phyloP scores from a whole-genome alignment of 2,329 filamentous ascomycete species.

The Colletotrichum sojae region DNA sequence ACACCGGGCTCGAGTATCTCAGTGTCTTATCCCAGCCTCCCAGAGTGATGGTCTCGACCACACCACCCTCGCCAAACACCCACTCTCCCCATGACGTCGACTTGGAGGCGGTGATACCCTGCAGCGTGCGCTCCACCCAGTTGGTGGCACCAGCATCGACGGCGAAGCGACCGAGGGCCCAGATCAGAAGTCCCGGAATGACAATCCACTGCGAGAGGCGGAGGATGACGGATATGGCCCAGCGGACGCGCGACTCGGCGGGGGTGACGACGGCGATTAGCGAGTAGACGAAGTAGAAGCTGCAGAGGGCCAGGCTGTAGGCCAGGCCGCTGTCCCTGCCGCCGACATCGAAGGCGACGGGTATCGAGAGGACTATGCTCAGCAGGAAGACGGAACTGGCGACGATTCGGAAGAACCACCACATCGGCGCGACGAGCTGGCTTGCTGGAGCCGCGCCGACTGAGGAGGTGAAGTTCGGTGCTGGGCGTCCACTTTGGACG shows the following conservation, averaged over 20 bases:
- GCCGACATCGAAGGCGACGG: conserved; percentile 97
- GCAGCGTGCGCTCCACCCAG: conserved; percentile 88
- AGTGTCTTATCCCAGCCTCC: conserved; percentile 91
- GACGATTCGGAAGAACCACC: conserved; percentile 82
- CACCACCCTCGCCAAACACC: conserved; percentile 88
- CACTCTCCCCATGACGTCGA: conserved; percentile 82
- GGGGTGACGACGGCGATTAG: conserved; percentile 84
- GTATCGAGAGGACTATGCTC: conserved; percentile 94
- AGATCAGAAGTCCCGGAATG: conserved; percentile 89
- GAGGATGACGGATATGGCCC: conserved; percentile 77
- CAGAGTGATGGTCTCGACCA: conserved; percentile 84
- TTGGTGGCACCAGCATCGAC: conserved; percentile 83
- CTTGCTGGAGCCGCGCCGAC: conserved; percentile 44
- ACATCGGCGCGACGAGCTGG: conserved; percentile 72
- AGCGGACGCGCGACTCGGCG: conserved; percentile 81
- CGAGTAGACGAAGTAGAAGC: conserved; percentile 93
- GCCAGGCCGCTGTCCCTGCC: conserved; percentile 94
- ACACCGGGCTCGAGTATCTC: conserved; percentile 92
- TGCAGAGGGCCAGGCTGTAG: conserved; percentile 89
- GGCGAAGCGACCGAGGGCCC: conserved; percentile 95
- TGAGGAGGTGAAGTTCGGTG: conserved; percentile 26
- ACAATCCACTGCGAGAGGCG: conserved; percentile 88
- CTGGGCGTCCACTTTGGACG: conserved; percentile 34
- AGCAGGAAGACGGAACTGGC: conserved; percentile 89
- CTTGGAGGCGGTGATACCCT: conserved; percentile 72